A percentile compares a stretch with the other conserved stretches of the same genome.
Evolutionary conservation across 306 rosid species (phyloP).

Genomic region (Dryas octopetala): DNA sequence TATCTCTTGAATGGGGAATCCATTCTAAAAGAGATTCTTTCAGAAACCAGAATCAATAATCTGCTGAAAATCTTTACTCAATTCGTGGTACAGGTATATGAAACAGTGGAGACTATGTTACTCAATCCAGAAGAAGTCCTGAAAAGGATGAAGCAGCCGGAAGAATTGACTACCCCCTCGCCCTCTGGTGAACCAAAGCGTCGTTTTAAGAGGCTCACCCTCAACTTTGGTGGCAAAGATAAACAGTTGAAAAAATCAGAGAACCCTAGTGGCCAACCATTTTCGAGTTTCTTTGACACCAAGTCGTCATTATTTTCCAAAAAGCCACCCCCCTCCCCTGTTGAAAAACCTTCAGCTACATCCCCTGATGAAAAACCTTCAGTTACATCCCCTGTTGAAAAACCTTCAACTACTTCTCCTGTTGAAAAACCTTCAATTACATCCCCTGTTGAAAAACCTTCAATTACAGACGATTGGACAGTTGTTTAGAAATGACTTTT

Average conservation of each 20-base stretch:
- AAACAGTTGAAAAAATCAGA: constrained; percentile 42
- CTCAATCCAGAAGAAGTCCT: constrained; percentile 80
- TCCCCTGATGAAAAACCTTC: constrained; percentile 37
- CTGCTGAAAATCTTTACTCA: neutral
- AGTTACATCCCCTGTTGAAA: constrained; percentile 5
- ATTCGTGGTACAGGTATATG: constrained; percentile 62
- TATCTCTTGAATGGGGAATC: neutral
- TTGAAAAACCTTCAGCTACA: constrained; percentile 31
- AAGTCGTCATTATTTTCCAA: constrained; percentile 78
- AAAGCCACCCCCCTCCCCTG: constrained; percentile 47
- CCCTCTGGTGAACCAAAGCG: constrained; percentile 50
- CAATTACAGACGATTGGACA: constrained; percentile 46
- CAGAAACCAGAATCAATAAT: neutral
- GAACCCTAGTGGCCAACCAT: constrained; percentile 53
- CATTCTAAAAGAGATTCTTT: neutral
- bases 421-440: constrained; percentile 16
- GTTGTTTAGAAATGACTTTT: constrained; percentile 35
- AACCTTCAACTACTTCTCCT: neutral
- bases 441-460: constrained; percentile 40
- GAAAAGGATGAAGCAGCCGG: constrained; percentile 65
- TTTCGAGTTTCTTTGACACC: constrained; percentile 76
- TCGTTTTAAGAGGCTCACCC: constrained; percentile 61
- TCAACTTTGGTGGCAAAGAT: constrained; percentile 73
- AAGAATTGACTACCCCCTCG: constrained; percentile 35
- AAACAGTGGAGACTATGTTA: constrained; percentile 81